These are phyloP conservation scores for Colletotrichum higginsianum DNA, from an alignment of 2,329 filamentous ascomycete genomes.

Conservation along the genomic window DNA sequence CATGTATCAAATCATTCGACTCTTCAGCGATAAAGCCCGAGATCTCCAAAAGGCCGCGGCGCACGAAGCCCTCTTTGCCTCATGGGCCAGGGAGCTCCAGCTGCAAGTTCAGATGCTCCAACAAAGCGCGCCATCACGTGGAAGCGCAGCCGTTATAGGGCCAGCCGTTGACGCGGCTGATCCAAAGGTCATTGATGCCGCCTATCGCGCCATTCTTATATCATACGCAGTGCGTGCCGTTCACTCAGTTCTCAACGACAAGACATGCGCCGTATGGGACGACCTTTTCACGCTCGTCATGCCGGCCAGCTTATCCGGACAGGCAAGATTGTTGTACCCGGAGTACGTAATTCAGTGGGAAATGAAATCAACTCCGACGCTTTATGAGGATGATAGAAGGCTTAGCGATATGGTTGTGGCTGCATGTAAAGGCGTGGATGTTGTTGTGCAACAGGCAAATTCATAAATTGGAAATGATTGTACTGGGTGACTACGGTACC, in stretches of 20 bases:
- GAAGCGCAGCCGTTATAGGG: neutral
- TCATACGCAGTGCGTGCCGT: constrained; percentile 25
- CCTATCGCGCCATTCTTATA: constrained; percentile 21
- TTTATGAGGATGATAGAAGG: constrained; percentile 9
- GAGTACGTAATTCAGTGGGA: constrained; percentile 27
- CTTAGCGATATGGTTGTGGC: constrained; percentile 21
- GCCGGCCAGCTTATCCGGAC: constrained; percentile 16
- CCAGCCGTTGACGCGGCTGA: neutral
- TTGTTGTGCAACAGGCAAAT: constrained; percentile 1
- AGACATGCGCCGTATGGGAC: constrained; percentile 15
- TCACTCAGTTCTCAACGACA: constrained; percentile 21
- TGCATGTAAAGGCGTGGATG: constrained; percentile 23
- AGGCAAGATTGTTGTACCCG: neutral
- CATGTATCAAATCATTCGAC: constrained; percentile 30
- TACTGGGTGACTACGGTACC: fast-evolving
- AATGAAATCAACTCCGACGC: neutral
- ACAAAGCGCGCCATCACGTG: neutral
- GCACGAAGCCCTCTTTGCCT: constrained; percentile 19
- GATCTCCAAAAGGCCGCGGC: constrained; percentile 4
- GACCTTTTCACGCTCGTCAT: constrained; percentile 16
- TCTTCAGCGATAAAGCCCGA: constrained; percentile 3
- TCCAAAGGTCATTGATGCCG: neutral
- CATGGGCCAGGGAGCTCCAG: constrained; percentile 25
- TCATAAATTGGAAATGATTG: neutral
- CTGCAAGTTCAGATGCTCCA: constrained; percentile 15